phyloP scores from a whole-genome alignment of 805 yeast genomes.

The Metschnikowia anglica region DNA sequence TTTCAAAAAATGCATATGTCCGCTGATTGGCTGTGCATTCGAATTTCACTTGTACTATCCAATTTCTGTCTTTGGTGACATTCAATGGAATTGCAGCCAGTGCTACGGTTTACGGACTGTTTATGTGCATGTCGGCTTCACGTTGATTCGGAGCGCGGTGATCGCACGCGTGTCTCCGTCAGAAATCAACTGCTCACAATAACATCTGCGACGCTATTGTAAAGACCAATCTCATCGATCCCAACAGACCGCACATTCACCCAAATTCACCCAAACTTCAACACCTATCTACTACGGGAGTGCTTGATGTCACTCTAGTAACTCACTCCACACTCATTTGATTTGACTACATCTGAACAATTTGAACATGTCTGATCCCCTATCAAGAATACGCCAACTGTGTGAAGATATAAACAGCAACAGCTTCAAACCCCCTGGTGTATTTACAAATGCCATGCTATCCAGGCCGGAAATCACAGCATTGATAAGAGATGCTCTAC shows the following conservation, averaged over 20 bases:
- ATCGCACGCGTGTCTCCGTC: not conserved
- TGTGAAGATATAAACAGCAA: conserved; percentile 42
- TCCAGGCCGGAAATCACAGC: conserved; percentile 51
- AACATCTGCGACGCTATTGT: not conserved
- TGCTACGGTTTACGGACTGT: too few relatives aligned
- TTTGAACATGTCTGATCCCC: conserved; percentile 11
- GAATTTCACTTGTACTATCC: too few relatives aligned
- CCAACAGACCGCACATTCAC: not conserved
- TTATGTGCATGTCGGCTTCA: not conserved
- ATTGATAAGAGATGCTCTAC: conserved; percentile 59
- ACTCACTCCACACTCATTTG: too few relatives aligned
- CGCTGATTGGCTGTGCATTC: too few relatives aligned
- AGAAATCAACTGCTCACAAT: not conserved
- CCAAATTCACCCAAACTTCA: not conserved
- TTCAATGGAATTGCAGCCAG: not conserved
- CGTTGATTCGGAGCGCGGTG: not conserved
- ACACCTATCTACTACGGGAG: too few relatives aligned
- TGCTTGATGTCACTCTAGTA: too few relatives aligned
- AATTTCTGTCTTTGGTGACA: too few relatives aligned
- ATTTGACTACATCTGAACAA: not conserved
- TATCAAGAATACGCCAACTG: conserved; percentile 14
- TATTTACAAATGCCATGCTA: conserved; percentile 63
- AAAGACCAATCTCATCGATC: not conserved
- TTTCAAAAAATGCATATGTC: too few relatives aligned
- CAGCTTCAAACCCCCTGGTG: conserved; percentile 56